These are phyloP conservation scores for Coemansia sp. DNA, from an alignment of 192 early-diverging fungal genomes.

Conservation along the genomic window DNA sequence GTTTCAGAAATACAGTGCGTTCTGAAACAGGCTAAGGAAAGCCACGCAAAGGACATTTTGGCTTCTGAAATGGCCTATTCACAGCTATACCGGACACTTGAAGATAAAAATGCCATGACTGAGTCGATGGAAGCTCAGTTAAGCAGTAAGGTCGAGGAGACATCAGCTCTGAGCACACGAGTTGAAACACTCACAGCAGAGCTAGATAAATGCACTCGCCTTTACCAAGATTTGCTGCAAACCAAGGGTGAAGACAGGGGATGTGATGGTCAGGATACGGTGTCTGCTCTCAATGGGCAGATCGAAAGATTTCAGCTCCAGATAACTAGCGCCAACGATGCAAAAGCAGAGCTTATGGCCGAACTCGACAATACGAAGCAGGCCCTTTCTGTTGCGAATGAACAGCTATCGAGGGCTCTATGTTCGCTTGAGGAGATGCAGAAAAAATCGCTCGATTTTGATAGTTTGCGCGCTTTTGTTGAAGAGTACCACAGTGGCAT, in stretches of 20 bases:
- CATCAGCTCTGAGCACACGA: slow-evolving; percentile 13
- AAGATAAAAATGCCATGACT: background rate
- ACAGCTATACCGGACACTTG: slow-evolving; percentile 4
- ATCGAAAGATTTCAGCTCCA: slow-evolving; percentile 33
- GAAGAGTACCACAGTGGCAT: slow-evolving; percentile 10
- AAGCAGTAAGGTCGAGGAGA: background rate
- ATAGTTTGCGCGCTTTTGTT: slow-evolving; percentile 19
- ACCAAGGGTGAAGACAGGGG: slow-evolving; percentile 17
- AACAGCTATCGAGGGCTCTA: slow-evolving; percentile 16
- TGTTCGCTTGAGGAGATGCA: slow-evolving; percentile 43
- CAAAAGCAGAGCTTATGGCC: background rate
- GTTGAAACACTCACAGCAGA: slow-evolving; percentile 21
- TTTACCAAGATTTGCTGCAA: slow-evolving; percentile 23
- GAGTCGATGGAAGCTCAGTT: slow-evolving; percentile 10
- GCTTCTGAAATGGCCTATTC: slow-evolving; percentile 4
- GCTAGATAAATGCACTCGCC: slow-evolving; percentile 13
- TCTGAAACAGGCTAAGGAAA: background rate
- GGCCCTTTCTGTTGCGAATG: background rate
- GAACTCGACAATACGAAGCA: background rate
- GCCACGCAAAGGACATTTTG: slow-evolving; percentile 13
- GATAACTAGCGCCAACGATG: slow-evolving; percentile 14
- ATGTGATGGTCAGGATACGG: slow-evolving; percentile 16
- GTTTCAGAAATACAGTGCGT: background rate
- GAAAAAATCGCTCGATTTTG: slow-evolving; percentile 33
- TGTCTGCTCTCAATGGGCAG: slow-evolving; percentile 15